phyloP scores from a whole-genome alignment of 2,329 filamentous ascomycete species.

The Diaporthe vexans region DNA sequence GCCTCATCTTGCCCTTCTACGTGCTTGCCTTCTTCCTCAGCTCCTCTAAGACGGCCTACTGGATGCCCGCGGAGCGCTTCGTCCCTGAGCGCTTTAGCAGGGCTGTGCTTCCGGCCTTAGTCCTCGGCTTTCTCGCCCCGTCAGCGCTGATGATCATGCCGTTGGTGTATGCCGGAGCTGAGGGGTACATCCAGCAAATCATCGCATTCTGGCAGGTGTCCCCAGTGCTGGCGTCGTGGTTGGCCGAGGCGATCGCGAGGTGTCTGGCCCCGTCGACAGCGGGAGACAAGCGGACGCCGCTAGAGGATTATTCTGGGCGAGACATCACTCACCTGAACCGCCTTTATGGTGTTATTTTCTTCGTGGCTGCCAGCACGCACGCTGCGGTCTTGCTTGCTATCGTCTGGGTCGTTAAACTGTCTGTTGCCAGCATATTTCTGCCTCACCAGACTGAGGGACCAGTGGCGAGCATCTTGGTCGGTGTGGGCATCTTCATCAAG shows the following conservation, averaged over 20 bases:
- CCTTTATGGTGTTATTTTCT: not conserved
- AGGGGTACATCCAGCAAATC: conserved; percentile 4
- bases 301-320: conserved; percentile 25
- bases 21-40: conserved; percentile 28
- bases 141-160: conserved; percentile 12
- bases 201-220: conserved; percentile 28
- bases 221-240: conserved; percentile 14
- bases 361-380: conserved; percentile 6
- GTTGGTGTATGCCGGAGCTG: not conserved
- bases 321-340: not conserved
- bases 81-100: conserved; percentile 26
- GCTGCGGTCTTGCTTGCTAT: conserved; percentile 14
- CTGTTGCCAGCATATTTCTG: conserved; percentile 11
- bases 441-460: not conserved
- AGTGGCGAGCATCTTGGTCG: conserved; percentile 1
- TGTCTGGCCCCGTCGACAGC: not conserved
- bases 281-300: not conserved
- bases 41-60: conserved; percentile 23
- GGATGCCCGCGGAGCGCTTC: conserved; percentile 33
- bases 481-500: conserved; percentile 30
- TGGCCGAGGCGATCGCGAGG: conserved; percentile 8
- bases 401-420: conserved; percentile 8
- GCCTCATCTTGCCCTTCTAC: conserved; percentile 30
- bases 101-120: conserved; percentile 12
- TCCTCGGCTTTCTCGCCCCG: conserved; percentile 20